Evolutionary conservation across 2,329 filamentous ascomycete genomes (phyloP).

Genomic region (Sclerotinia nivalis): DNA sequence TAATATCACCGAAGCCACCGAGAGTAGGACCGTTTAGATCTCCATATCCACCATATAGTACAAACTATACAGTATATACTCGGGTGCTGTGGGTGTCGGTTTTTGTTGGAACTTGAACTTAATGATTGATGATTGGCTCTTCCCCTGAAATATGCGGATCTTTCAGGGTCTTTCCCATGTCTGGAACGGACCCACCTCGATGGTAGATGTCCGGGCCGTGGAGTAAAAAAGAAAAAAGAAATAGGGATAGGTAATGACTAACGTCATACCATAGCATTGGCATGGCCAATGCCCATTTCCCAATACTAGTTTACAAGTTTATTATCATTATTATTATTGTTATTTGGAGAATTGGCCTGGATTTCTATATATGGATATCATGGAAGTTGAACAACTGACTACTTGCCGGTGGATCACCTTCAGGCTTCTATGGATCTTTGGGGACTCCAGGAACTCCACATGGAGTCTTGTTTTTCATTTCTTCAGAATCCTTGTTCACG

Average conservation of each 20-base stretch:
- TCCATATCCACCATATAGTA: neutral
- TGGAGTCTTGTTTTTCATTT: neutral
- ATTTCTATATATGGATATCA: neutral
- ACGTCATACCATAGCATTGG: neutral
- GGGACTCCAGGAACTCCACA: conserved; percentile 10
- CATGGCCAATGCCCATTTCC: too few relatives aligned
- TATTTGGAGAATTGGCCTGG: neutral
- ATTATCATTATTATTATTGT: too few relatives aligned
- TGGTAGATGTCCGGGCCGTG: conserved; percentile 1
- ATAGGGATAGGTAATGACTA: too few relatives aligned
- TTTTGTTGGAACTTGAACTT: neutral
- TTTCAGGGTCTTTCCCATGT: neutral
- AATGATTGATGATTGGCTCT: neutral
- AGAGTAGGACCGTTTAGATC: conserved; percentile 11
- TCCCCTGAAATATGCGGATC: neutral
- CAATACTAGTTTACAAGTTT: too few relatives aligned
- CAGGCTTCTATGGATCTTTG: neutral
- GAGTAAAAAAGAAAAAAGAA: neutral
- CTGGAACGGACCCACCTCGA: neutral
- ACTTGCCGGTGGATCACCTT: neutral
- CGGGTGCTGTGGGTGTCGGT: neutral
- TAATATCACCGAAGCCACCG: conserved; percentile 1
- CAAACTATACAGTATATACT: neutral
- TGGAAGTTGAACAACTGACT: neutral
- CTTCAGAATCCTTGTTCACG: too few relatives aligned